Evolutionary conservation across 208 protist species (phyloP).

Genomic region (Leishmania martiniquensis): DNA sequence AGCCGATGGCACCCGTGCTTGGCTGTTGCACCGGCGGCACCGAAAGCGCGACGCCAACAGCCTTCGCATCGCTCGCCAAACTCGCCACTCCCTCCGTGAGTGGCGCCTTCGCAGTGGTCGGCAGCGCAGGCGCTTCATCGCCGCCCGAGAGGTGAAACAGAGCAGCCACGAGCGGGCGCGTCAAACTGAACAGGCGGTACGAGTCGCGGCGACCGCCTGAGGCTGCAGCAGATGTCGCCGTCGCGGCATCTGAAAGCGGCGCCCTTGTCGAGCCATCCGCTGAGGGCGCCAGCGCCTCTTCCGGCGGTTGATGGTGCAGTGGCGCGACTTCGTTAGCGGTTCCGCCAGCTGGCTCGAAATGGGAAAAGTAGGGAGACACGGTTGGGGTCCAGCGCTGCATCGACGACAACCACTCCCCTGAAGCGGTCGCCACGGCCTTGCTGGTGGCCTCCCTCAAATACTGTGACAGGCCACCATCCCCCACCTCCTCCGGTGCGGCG

Average conservation of each 20-base stretch:
- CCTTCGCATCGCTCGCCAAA: not conserved
- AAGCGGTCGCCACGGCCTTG: not conserved
- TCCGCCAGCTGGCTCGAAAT: not conserved
- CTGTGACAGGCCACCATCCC: not conserved
- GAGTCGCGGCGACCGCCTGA: not conserved
- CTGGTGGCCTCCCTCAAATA: constrained; percentile 10
- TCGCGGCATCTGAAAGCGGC: not conserved
- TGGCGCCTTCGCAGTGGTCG: not conserved
- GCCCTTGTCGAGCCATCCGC: not conserved
- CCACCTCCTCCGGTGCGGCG: not conserved
- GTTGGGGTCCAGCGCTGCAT: constrained; percentile 13
- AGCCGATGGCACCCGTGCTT: not conserved
- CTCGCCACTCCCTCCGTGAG: not conserved
- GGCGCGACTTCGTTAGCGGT: not conserved
- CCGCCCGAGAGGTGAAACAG: constrained; percentile 8
- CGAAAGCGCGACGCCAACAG: not conserved
- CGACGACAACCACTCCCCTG: constrained; percentile 17
- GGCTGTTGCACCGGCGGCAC: not conserved
- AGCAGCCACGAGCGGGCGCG: constrained; percentile 17
- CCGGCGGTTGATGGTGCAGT: not conserved
- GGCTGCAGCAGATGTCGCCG: not conserved
- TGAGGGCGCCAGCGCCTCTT: not conserved
- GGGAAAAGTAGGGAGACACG: not conserved
- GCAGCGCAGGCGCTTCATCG: not conserved
- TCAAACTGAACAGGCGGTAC: constrained; percentile 10